Evolutionary conservation across 2,329 filamentous ascomycete species (phyloP), one percentile per base, ranked within the genome.

Genomic region (Clonostachys chloroleuca): DNA sequence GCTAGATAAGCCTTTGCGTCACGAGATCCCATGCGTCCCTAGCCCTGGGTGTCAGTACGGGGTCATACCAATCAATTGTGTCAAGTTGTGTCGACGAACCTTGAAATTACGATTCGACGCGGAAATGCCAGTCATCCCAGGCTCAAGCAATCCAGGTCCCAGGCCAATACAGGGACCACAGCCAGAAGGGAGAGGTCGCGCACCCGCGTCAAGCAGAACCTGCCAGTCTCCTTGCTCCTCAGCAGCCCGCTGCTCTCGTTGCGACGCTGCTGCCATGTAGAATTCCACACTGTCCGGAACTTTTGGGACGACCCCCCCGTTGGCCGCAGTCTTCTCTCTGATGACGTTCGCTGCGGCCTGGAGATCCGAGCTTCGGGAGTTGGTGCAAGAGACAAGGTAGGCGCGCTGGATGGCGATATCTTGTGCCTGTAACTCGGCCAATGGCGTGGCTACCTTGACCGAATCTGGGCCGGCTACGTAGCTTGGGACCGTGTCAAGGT

Each of bases 121-220:
- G 51, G 78, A 84, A 55, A 96, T 92, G 18, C 91, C 91, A 10
- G 91, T 83, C 68, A 96, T 91, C n/a, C 88, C 89, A 3, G 81
- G 77, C 63, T 96, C 85, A 1, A 96, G 77, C 0, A 96, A 74
- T 36, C 92, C 92, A 0, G 77, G 81, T 0, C 66, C 62, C 89
- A 95, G 77, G 8, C 92, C 92, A 51, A 97, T 96, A 59, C 92
- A 96, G 0, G 87, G 86, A 0, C 83, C 90, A 54, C 92, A 96
- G 0, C 86, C 86, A 8, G 87, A 74, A 0, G 87, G 86, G 0
- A 95, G 73, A 0, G 78, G 66, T 46, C 81, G 68, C 0, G 89
- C 89, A n/a, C 91, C 92, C 16, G 91, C 89, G 9, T 90, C 84
- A 1, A 95, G 62, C 16, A 96, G 74, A 3, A 79, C 71, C 64